A percentile compares a stretch with the other conserved stretches of the same genome.
Evolutionary conservation across 208 protist genomes (phyloP).

Genomic region (Crithidia expoeki): DNA sequence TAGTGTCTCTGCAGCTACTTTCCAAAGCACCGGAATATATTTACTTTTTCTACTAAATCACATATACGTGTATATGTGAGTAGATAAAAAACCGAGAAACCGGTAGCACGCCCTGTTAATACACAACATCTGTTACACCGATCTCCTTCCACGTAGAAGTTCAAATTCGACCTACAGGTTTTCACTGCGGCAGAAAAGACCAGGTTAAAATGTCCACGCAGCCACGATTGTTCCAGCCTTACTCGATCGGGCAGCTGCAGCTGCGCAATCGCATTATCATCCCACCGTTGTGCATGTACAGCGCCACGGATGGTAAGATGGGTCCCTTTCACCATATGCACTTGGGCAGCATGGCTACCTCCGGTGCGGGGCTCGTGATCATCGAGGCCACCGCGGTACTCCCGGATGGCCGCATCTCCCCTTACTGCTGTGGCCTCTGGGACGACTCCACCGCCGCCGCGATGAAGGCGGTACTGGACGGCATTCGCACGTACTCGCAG

Average conservation of each 20-base stretch:
- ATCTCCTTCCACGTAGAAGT: too few relatives aligned
- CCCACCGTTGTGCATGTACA: slow-evolving; percentile 46
- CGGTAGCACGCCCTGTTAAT: too few relatives aligned
- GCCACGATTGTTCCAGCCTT: slow-evolving; percentile 32
- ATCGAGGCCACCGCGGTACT: slow-evolving; percentile 51
- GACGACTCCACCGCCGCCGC: slow-evolving; percentile 38
- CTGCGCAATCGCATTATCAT: slow-evolving; percentile 42
- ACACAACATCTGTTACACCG: too few relatives aligned
- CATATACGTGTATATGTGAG: too few relatives aligned
- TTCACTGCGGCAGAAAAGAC: too few relatives aligned
- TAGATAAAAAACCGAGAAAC: too few relatives aligned
- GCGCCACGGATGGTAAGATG: slow-evolving; percentile 33
- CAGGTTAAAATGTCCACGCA: slow-evolving; percentile 5
- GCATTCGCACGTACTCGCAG: slow-evolving; percentile 38
- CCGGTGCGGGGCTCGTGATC: slow-evolving; percentile 55
- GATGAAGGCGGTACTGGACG: slow-evolving; percentile 45
- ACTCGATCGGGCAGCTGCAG: slow-evolving; percentile 25
- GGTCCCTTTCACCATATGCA: slow-evolving; percentile 44
- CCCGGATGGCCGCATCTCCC: slow-evolving; percentile 37
- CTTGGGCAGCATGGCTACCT: slow-evolving; percentile 41
- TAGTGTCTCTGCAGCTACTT: too few relatives aligned
- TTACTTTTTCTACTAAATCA: too few relatives aligned
- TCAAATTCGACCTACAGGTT: too few relatives aligned
- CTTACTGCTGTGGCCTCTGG: slow-evolving; percentile 43
- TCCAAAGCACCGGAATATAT: too few relatives aligned